Conservation (phyloP, 2,329 filamentous ascomycete species). For the Hypoxylon sp. region DNA sequence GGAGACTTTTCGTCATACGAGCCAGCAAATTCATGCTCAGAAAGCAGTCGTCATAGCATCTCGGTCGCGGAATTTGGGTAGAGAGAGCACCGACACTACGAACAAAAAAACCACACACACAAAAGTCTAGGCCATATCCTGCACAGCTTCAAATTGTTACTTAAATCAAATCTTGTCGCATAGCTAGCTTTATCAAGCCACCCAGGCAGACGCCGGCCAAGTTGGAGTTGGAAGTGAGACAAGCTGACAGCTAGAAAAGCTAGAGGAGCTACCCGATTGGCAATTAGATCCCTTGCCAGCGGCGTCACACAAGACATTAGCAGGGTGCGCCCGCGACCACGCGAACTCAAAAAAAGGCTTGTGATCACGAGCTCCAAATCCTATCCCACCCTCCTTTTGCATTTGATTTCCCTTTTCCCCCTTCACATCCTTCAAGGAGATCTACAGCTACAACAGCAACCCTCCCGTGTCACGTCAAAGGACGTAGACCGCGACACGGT, state of each 20-base stretch:
- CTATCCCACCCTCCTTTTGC: slow-evolving; percentile 26
- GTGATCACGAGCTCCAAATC: slow-evolving; percentile 37
- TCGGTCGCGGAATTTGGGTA: background rate
- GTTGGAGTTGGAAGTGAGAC: slow-evolving; percentile 25
- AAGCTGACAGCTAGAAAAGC: slow-evolving; percentile 14
- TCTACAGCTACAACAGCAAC: background rate
- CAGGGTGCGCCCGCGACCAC: slow-evolving; percentile 25
- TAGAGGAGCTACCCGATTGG: slow-evolving; percentile 23
- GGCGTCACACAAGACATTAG: slow-evolving; percentile 29
- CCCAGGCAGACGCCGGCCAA: slow-evolving; percentile 23
- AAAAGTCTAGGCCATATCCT: background rate
- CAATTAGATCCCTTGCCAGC: slow-evolving; percentile 14
- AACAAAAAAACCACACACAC: background rate
- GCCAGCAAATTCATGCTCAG: slow-evolving; percentile 16
- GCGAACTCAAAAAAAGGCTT: slow-evolving; percentile 38
- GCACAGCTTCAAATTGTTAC: background rate
- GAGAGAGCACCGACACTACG: background rate
- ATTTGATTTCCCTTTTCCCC: slow-evolving; percentile 1
- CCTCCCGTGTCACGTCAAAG: slow-evolving; percentile 1
- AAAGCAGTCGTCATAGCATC: slow-evolving; percentile 20
- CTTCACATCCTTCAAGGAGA: slow-evolving; percentile 1
- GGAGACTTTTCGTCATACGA: slow-evolving; percentile 25
- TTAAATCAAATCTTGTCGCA: background rate
- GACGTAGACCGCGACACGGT: slow-evolving; percentile 10
- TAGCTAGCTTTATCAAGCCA: background rate